Evolutionary conservation across 108 stramenopile genomes (phyloP).

Genomic region (Asterionellopsis glacialis): DNA sequence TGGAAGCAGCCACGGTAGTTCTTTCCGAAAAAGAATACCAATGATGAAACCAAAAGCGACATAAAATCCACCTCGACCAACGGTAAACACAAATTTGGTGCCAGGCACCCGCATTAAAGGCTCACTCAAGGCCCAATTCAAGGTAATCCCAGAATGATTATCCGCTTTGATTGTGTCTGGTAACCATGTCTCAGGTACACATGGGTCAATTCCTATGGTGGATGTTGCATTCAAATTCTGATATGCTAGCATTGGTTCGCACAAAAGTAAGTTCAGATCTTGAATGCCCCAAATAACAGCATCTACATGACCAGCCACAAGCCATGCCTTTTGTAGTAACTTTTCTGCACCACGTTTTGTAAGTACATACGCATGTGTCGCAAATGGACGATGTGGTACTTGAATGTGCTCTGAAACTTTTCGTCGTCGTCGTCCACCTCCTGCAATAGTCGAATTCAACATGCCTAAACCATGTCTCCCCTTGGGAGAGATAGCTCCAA

Average conservation of each 20-base stretch:
- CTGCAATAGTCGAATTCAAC: slow-evolving; percentile 5
- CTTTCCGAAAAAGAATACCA: too few relatives aligned
- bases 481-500: slow-evolving; percentile 19
- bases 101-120: slow-evolving; percentile 13
- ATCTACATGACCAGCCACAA: slow-evolving; percentile 11
- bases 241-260: slow-evolving; percentile 9
- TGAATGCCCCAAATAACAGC: slow-evolving; percentile 16
- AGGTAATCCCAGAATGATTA: slow-evolving; percentile 6
- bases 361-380: slow-evolving; percentile 13
- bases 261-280: not conserved
- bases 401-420: slow-evolving; percentile 7
- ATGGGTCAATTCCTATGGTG: slow-evolving; percentile 14
- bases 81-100: too few relatives aligned
- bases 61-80: too few relatives aligned
- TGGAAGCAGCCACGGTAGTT: too few relatives aligned
- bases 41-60: too few relatives aligned
- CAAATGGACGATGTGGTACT: slow-evolving; percentile 18
- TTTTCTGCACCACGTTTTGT: slow-evolving; percentile 19
- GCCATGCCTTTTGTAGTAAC: not conserved
- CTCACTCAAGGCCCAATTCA: slow-evolving; percentile 13
- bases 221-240: slow-evolving; percentile 12
- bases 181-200: slow-evolving; percentile 7
- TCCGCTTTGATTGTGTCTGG: slow-evolving; percentile 8
- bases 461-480: slow-evolving; percentile 4
- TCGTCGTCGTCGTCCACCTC: not conserved